Evolutionary conservation across 1,139 yeast species (phyloP).

Genomic region (Hansenula sp.): DNA sequence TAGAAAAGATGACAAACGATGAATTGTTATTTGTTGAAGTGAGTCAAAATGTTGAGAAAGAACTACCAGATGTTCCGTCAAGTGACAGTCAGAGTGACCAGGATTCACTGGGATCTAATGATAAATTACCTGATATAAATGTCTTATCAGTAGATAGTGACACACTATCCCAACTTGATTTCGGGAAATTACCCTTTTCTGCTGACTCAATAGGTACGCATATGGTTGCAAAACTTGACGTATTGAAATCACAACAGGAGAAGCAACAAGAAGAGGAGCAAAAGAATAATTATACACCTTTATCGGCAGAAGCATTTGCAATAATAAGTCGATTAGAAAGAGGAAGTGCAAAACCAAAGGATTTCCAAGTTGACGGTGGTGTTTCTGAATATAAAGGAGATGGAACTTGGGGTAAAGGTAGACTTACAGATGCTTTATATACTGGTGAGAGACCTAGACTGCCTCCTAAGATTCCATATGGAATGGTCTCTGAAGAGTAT

Average conservation of each 20-base stretch:
- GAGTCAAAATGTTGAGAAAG: background rate
- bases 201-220: constrained; percentile 16
- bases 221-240: constrained; percentile 2
- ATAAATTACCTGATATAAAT: constrained; percentile 1
- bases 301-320: constrained; percentile 15
- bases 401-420: constrained; percentile 29
- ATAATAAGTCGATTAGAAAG: constrained; percentile 18
- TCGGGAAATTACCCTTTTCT: constrained; percentile 16
- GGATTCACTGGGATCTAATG: background rate
- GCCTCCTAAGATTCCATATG: constrained; percentile 54
- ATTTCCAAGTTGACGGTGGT: constrained; percentile 22
- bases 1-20: constrained; percentile 5
- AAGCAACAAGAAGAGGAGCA: background rate
- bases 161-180: constrained; percentile 3
- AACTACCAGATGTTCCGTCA: background rate
- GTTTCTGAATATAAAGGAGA: constrained; percentile 32
- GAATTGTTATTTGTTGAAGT: constrained; percentile 9
- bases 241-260: constrained; percentile 4
- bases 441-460: constrained; percentile 34
- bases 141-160: background rate
- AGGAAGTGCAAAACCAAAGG: constrained; percentile 15
- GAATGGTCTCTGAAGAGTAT: constrained; percentile 44
- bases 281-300: constrained; percentile 3
- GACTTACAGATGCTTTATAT: constrained; percentile 15
- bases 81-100: background rate